Conservation (phyloP, 2,329 filamentous ascomycete genomes). For the Stenocarpella maydis region DNA sequence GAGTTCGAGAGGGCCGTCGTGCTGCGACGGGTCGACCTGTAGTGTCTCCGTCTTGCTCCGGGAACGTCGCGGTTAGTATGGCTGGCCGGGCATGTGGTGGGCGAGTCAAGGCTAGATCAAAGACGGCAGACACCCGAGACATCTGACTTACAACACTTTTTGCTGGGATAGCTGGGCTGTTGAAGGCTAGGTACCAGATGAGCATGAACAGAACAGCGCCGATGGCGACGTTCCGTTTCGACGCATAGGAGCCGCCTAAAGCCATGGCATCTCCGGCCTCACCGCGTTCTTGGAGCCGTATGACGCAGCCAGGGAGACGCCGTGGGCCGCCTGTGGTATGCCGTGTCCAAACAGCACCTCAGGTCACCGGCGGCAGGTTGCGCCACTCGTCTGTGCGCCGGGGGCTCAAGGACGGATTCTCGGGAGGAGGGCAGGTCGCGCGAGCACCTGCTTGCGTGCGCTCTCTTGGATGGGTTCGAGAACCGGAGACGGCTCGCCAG, state of each 20-base stretch:
- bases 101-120: not conserved
- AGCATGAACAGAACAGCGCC: constrained; percentile 30
- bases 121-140: not conserved
- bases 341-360: not conserved
- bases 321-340: not conserved
- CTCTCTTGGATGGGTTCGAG: not conserved
- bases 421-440: not conserved
- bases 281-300: not conserved
- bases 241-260: constrained; percentile 32
- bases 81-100: not conserved
- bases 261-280: constrained; percentile 32
- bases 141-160: constrained; percentile 27
- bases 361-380: constrained; percentile 5
- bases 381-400: not conserved
- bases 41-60: constrained; percentile 14
- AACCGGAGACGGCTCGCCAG: not conserved
- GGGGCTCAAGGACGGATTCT: not conserved
- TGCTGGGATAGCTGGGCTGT: constrained; percentile 14
- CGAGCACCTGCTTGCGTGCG: not conserved
- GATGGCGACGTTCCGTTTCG: constrained; percentile 34
- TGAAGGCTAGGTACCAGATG: constrained; percentile 30
- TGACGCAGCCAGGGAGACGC: not conserved
- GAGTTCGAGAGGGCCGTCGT: constrained; percentile 18
- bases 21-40: constrained; percentile 13
- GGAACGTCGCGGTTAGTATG: not conserved